phyloP scores from a whole-genome alignment of 495 filamentous ascomycete genomes.

The Letharia lupina region DNA sequence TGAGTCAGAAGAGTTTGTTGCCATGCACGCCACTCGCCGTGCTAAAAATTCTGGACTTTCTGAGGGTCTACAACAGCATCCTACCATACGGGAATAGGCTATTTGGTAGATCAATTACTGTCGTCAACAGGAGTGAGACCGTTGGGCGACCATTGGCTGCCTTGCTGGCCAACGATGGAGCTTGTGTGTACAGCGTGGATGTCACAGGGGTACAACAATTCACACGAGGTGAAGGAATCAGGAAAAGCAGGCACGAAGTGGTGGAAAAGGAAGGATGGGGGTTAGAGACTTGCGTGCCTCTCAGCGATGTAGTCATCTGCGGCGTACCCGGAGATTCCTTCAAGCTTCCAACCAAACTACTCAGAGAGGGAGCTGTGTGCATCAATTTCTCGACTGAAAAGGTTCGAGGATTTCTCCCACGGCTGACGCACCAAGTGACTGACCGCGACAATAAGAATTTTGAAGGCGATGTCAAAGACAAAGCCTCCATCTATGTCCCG shows the following conservation, averaged over 20 bases:
- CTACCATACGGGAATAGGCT: conserved; percentile 88
- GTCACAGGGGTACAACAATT: conserved; percentile 88
- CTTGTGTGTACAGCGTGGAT: conserved; percentile 90
- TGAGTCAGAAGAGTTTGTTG: conserved; percentile 78
- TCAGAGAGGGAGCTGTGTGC: conserved; percentile 86
- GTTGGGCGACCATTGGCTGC: conserved; percentile 92
- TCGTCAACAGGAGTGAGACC: conserved; percentile 92
- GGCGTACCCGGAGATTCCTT: conserved; percentile 81
- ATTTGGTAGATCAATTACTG: conserved; percentile 82
- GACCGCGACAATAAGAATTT: conserved; percentile 58
- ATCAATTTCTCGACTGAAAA: conserved; percentile 96
- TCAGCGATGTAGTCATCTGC: conserved; percentile 88
- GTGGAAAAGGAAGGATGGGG: conserved; percentile 65
- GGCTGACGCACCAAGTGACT: neutral
- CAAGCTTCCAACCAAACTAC: conserved; percentile 75
- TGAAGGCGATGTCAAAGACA: conserved; percentile 75
- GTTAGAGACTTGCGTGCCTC: conserved; percentile 68
- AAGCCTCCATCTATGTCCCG: conserved; percentile 93
- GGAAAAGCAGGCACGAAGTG: conserved; percentile 74
- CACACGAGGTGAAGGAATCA: conserved; percentile 75
- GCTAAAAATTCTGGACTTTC: conserved; percentile 91
- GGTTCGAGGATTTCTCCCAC: conserved; percentile 33
- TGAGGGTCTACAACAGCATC: conserved; percentile 94
- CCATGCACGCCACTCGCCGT: conserved; percentile 93
- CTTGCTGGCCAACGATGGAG: conserved; percentile 90